Evolutionary conservation across 208 protist species (phyloP).

Genomic region (Vickermania spadyakhi): DNA sequence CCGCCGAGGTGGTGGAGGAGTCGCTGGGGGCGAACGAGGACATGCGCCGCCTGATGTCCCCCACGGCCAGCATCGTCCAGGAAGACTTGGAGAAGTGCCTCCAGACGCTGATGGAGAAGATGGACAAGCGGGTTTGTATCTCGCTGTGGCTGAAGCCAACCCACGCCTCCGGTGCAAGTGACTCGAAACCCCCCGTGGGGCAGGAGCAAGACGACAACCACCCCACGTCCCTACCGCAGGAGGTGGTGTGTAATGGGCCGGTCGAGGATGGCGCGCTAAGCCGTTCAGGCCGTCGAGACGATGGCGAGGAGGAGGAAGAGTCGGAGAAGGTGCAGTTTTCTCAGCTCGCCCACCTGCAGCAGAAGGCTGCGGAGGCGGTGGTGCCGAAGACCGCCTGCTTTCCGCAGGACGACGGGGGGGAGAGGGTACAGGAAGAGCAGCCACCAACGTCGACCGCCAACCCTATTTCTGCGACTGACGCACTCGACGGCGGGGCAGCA

Average conservation of each 20-base stretch:
- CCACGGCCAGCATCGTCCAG: slow-evolving; percentile 22
- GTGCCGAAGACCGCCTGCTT: neutral
- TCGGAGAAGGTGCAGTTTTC: neutral
- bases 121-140: slow-evolving; percentile 33
- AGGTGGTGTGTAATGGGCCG: neutral
- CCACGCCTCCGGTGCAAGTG: neutral
- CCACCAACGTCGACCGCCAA: neutral
- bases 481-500: too few relatives aligned
- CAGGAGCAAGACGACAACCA: too few relatives aligned
- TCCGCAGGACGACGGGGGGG: too few relatives aligned
- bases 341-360: neutral
- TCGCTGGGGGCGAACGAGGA: neutral
- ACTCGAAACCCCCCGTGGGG: slow-evolving; percentile 1
- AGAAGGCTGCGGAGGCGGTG: neutral
- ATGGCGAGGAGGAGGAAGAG: neutral
- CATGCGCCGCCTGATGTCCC: slow-evolving; percentile 25
- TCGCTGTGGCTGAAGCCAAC: slow-evolving; percentile 20
- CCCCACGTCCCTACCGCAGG: neutral
- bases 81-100: slow-evolving; percentile 16
- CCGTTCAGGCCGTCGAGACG: neutral
- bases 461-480: too few relatives aligned
- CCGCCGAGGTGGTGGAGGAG: neutral
- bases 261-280: neutral
- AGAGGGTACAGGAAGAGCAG: neutral
- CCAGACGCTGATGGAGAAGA: slow-evolving; percentile 14